Percentiles rank a stretch among this genome's conserved stretches.
These are phyloP conservation scores for Apostasia ramifera DNA, from an alignment of 106 monocot species.

Conservation along the genomic window DNA sequence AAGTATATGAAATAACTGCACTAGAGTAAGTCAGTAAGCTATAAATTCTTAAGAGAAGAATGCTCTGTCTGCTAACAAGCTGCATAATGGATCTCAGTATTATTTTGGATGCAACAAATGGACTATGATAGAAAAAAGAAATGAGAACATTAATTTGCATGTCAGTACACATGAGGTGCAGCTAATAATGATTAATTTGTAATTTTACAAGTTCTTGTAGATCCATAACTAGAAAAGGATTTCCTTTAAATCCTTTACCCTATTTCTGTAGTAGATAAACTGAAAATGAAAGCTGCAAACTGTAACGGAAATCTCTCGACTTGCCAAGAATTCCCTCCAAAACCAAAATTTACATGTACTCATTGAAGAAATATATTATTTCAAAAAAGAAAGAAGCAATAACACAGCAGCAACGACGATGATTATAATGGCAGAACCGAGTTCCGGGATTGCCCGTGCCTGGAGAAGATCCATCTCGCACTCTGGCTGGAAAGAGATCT, in stretches of 20 bases:
- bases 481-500: conserved; percentile 34
- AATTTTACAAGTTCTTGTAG: not conserved
- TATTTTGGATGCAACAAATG: no score
- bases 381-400: not conserved
- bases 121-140: no score
- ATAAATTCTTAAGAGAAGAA: no score
- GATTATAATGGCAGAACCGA: conserved; percentile 33
- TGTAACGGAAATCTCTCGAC: conserved; percentile 4
- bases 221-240: conserved; percentile 6
- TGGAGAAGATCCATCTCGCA: conserved; percentile 25
- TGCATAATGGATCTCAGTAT: no score
- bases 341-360: conserved; percentile 1
- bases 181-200: no score
- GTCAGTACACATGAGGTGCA: no score
- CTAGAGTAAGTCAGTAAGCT: no score
- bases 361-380: not conserved
- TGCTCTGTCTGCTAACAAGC: no score
- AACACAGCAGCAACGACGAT: not conserved
- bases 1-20: no score
- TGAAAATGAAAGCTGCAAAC: not conserved
- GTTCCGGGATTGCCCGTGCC: conserved; percentile 14
- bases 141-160: no score
- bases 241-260: conserved; percentile 3
- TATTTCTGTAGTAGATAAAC: not conserved
- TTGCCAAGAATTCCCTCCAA: conserved; percentile 1